Base-by-base conservation (phyloP, 495 filamentous ascomycete species). In the Xylaria palmicola region DNA sequence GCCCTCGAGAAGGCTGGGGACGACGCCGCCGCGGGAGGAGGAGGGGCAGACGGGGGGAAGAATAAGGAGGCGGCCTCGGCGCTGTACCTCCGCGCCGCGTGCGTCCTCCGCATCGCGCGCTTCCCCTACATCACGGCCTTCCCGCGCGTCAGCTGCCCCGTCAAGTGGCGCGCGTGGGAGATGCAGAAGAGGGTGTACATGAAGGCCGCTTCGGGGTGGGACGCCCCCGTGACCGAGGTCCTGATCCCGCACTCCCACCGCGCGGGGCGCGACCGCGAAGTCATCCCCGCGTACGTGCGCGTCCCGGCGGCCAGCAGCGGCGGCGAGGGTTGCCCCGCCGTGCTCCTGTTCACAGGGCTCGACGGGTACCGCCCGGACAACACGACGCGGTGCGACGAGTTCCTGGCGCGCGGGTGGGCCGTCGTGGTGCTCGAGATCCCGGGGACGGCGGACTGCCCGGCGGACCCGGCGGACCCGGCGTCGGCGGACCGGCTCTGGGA, bases 291-390 rank as follows among this genome's bases (percentile, higher is more conserved):
- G 8, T 89, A 88, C 67, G 71, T 89, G 40, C 84, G 88, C 9
- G 60, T 86, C 0, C 89, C 90, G 34, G 13, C 29, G 6, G 27
- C 19, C 13, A 9, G 29, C 36, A 17, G 62, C n/a, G n/a, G n/a
- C n/a, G n/a, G n/a, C n/a, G 65, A 40, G 80, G 77, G 0, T 62
- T 76, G 76, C 1, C 88, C 90, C 0, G 76, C 81, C 4, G 83
- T 93, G 4, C 73, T 93, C 19, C 79, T 92, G 32, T 81, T 92
- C 75, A 91, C 87, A 0, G 90, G 90, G 0, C 77, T 93, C 13
- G 90, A 93, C 64, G 90, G 90, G 9, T 91, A 93, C 67, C 75
- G 90, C 13, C 88, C 89, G 0, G 90, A 93, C 66, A 90, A 92
- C 69, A 88, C 86, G n/a, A 78, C 83, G 39, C 85, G 89, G 36